Evolutionary conservation across 2,329 filamentous ascomycete genomes (phyloP).

Genomic region (Cadophora malorum): DNA sequence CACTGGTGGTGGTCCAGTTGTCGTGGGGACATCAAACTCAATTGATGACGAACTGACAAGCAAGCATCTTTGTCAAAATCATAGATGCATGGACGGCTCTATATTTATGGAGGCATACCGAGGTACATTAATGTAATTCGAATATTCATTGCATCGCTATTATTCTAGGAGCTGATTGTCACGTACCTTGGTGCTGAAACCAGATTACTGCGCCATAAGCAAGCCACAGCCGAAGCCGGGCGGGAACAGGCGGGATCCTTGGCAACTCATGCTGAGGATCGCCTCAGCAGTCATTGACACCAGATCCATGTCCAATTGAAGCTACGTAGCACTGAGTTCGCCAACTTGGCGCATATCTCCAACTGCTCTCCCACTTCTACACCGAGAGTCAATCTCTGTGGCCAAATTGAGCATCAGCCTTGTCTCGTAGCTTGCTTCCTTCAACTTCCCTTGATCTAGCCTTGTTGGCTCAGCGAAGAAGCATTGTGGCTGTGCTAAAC

Average conservation of each 20-base stretch:
- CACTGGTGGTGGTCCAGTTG: background rate
- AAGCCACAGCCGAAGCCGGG: background rate
- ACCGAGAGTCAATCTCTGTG: background rate
- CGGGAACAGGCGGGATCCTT: background rate
- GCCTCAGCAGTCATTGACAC: background rate
- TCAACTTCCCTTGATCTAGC: background rate
- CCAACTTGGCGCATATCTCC: background rate
- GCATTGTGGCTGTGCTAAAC: background rate
- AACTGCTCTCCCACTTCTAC: background rate
- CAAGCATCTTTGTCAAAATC: too few species aligned
- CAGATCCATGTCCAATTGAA: too few species aligned
- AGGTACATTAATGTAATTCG: too few species aligned
- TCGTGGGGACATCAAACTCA: background rate
- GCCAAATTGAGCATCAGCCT: background rate
- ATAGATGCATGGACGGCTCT: too few species aligned
- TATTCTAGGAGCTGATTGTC: too few species aligned
- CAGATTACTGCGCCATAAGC: background rate
- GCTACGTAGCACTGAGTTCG: background rate
- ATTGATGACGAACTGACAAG: too few species aligned
- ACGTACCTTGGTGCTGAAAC: too few species aligned
- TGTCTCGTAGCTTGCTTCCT: background rate
- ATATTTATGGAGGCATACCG: too few species aligned
- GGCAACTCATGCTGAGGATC: background rate
- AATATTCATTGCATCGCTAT: too few species aligned
- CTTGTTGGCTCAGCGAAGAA: constrained; percentile 5